Base-by-base conservation (phyloP, 2,329 filamentous ascomycete species). In the Fusarium albidum region DNA sequence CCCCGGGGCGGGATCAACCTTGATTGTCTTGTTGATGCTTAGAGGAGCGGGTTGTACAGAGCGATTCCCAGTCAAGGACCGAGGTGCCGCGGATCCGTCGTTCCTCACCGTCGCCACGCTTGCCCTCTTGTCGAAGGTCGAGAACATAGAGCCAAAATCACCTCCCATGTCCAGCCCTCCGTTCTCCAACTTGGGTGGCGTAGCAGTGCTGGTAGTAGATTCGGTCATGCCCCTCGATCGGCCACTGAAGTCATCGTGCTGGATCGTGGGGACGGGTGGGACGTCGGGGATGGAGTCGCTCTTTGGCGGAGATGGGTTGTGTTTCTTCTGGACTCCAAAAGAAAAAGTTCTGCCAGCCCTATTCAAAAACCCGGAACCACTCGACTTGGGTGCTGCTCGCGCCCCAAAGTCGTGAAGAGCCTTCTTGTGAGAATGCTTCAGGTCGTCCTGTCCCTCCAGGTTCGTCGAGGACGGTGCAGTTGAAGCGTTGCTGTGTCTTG, bases 401-500 rank as follows among this genome's bases (percentile, higher is more conserved):
- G 73, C 65, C 4, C 76, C 59, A 37, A 73, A 53, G 68, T 73
- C 58, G 51, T 64, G 69, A 42, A 73, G 66, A 18, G 67, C 64
- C 63, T 77, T 82, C 64, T 70, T 78, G 34, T 66, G 66, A 42
- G 69, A 57, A 52, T 71, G 64, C 33, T 65, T 63, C 26, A 68
- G 65, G 15, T 73, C 71, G 40, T 69, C 66, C 17, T 65, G 59
- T 18, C 62, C 58, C 32, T 58, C 61, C 28, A 71, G 57, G 41
- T 76, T 82, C 44, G 82, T 78, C 4, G 83, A 85, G 4, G 83
- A 86, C 11, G 83, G 82, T 29, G 83, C 77, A 31, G 83, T 86
- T n/a, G 83, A 86, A 45, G 78, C 80, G 70, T 84, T 84, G 70
- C 83, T 86, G 68, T 86, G 81, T 66, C 83, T 80, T 42, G 83